Conservation (phyloP, 768 basidiomycete genomes). For the Cyclocybe cylindracea region DNA sequence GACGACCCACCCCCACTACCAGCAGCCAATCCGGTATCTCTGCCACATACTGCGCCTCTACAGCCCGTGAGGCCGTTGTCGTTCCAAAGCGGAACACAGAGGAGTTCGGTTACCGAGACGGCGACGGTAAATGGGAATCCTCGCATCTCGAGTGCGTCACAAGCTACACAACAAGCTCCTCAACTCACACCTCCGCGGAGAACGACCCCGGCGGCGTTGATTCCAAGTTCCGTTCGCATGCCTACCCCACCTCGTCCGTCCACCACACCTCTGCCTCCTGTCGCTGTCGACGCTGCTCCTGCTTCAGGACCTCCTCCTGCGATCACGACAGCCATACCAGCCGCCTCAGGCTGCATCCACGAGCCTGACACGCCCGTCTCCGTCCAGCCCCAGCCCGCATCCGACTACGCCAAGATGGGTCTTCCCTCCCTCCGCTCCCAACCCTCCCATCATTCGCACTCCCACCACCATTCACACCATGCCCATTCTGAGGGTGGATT, state of each 20-base stretch:
- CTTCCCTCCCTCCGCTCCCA: constrained; percentile 22
- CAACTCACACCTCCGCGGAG: neutral
- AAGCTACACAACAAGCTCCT: neutral
- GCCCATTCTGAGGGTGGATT: neutral
- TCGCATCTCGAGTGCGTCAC: constrained; percentile 7
- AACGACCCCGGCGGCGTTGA: constrained; percentile 3
- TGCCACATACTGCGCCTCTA: no score
- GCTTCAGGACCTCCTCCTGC: neutral
- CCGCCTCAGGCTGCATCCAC: constrained; percentile 5
- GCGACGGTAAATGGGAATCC: neutral
- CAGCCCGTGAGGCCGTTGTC: no score
- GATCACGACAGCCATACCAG: constrained; percentile 1
- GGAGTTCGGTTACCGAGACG: constrained; percentile 7
- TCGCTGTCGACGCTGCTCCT: neutral
- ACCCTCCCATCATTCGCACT: neutral
- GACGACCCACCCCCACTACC: no score
- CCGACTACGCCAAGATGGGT: constrained; percentile 41
- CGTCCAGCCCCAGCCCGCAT: constrained; percentile 30
- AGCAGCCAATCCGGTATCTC: no score
- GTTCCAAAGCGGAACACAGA: constrained; percentile 9
- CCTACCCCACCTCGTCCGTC: neutral
- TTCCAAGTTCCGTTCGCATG: constrained; percentile 3
- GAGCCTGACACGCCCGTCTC: constrained; percentile 28
- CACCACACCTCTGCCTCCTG: neutral
- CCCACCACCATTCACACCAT: constrained; percentile 13